A percentile compares a stretch with the other conserved stretches of the same genome.
Conservation (phyloP, 805 yeast species). For the Nakazawaea wyomingensis region DNA sequence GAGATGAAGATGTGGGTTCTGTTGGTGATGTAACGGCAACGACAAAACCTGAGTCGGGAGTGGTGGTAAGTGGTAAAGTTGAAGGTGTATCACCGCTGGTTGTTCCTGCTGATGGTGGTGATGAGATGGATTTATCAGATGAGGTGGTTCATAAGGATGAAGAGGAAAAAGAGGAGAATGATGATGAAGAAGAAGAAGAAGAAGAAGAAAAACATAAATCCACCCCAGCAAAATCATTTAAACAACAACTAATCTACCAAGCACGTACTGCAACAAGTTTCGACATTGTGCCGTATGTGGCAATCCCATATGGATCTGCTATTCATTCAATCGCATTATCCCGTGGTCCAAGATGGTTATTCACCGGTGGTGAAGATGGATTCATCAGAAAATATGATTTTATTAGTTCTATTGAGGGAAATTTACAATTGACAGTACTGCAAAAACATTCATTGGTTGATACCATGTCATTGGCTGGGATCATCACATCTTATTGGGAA, state of each 20-base stretch:
- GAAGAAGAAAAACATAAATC: not conserved
- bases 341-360: slow-evolving; percentile 77
- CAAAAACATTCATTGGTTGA: slow-evolving; percentile 89
- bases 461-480: slow-evolving; percentile 79
- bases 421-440: slow-evolving; percentile 80
- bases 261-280: slow-evolving; percentile 49
- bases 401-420: slow-evolving; percentile 79
- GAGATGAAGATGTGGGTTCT: no score
- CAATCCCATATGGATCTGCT: slow-evolving; percentile 76
- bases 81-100: no score
- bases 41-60: no score
- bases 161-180: slow-evolving; percentile 10
- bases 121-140: no score
- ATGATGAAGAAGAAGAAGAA: slow-evolving; percentile 6
- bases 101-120: no score
- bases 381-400: slow-evolving; percentile 87
- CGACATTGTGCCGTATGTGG: slow-evolving; percentile 80
- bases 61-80: no score
- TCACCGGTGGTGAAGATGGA: slow-evolving; percentile 96
- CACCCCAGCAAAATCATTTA: not conserved
- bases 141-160: no score
- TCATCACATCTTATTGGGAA: slow-evolving; percentile 85
- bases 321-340: slow-evolving; percentile 76
- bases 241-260: slow-evolving; percentile 30
- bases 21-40: slow-evolving; percentile 2